Evolutionary conservation across 176 grass and related monocot species (phyloP).

Genomic region (Carex myosuroides): DNA sequence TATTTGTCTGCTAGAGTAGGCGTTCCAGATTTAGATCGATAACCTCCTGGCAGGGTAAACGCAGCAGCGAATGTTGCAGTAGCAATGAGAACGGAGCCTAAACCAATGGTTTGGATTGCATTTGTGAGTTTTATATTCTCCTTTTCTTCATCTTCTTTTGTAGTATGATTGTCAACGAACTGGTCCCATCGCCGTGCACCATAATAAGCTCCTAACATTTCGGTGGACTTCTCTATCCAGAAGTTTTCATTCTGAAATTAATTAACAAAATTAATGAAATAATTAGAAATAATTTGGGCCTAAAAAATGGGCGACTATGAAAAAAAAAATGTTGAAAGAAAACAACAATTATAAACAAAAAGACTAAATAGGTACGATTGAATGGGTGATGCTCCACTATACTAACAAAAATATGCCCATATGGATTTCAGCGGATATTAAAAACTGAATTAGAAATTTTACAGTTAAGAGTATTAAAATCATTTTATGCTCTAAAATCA

Average conservation of each 20-base stretch:
- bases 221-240: neutral
- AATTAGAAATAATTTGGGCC: neutral
- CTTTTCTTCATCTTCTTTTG: neutral
- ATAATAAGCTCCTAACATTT: neutral
- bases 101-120: neutral
- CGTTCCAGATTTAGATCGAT: neutral
- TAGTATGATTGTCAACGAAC: neutral
- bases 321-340: no score
- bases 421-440: no score
- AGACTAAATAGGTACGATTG: no score
- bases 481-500: no score
- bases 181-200: neutral
- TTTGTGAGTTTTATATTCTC: conserved; percentile 1
- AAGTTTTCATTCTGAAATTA: neutral
- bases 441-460: no score
- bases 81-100: conserved; percentile 26
- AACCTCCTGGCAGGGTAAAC: conserved; percentile 22
- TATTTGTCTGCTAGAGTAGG: conserved; percentile 9
- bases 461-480: no score
- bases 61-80: conserved; percentile 23
- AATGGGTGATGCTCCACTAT: no score
- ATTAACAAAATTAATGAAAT: neutral
- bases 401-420: no score
- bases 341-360: no score
- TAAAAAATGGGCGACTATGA: neutral